Percentiles rank a stretch among this genome's conserved stretches.
These are phyloP conservation scores for Aspergillus bridgeri DNA, from an alignment of 495 filamentous ascomycete species.

Conservation along the genomic window DNA sequence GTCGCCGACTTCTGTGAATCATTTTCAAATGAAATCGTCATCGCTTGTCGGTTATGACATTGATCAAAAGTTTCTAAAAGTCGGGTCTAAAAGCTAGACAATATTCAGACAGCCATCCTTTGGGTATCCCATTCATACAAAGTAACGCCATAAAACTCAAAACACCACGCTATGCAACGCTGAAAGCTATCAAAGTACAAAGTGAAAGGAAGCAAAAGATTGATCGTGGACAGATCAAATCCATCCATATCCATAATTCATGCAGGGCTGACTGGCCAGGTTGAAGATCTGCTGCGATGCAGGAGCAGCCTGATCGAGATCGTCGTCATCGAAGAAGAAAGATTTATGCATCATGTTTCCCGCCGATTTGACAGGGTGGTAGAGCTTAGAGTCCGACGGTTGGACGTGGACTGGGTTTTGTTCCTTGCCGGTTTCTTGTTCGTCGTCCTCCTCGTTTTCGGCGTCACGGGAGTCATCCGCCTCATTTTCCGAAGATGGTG, in stretches of 20 bases:
- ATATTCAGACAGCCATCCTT: slow-evolving; percentile 19
- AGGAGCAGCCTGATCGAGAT: slow-evolving; percentile 28
- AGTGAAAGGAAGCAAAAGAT: slow-evolving; percentile 15
- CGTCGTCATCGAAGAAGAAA: slow-evolving; percentile 47
- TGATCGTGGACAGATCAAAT: slow-evolving; percentile 23
- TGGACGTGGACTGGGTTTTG: slow-evolving; percentile 2
- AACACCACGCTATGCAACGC: slow-evolving; percentile 42
- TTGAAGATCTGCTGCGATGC: slow-evolving; percentile 27
- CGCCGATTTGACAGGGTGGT: slow-evolving; percentile 31
- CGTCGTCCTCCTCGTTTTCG: slow-evolving; percentile 41
- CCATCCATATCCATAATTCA: slow-evolving; percentile 44
- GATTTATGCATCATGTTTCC: slow-evolving; percentile 42
- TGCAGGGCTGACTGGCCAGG: slow-evolving; percentile 31
- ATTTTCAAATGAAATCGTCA: not conserved
- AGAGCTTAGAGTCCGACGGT: not conserved
- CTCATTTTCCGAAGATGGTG: slow-evolving; percentile 60
- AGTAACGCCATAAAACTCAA: slow-evolving; percentile 19
- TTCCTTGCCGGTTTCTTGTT: slow-evolving; percentile 16
- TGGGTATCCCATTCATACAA: slow-evolving; percentile 32
- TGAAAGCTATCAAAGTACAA: slow-evolving; percentile 8
- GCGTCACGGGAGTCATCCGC: slow-evolving; percentile 43
- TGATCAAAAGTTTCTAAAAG: not conserved
- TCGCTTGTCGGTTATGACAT: slow-evolving; percentile 1
- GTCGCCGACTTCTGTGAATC: not conserved
- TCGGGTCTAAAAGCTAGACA: not conserved